phyloP scores from a whole-genome alignment of 352 stramenopile species.

The Globisporangium apiculatum region DNA sequence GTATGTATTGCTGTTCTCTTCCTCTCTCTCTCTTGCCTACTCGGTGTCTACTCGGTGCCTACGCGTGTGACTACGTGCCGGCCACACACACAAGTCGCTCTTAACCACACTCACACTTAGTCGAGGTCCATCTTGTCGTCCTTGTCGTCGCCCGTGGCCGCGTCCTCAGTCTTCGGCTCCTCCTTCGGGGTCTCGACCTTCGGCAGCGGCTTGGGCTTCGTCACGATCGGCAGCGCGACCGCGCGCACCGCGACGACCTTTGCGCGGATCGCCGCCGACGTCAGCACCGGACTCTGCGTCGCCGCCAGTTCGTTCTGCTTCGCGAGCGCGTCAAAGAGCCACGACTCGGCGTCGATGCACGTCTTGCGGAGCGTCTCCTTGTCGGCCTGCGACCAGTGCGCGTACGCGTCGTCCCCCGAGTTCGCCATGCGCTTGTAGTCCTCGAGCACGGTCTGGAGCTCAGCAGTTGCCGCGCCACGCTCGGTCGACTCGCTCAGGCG shows the following conservation, averaged over 20 bases:
- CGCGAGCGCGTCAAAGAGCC: constrained; percentile 95
- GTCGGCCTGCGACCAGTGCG: constrained; percentile 96
- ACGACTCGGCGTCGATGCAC: constrained; percentile 86
- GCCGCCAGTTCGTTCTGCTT: constrained; percentile 88
- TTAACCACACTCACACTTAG: constrained; percentile 23
- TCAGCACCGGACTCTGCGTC: constrained; percentile 90
- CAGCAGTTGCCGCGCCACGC: constrained; percentile 81
- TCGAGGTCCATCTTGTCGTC: constrained; percentile 86
- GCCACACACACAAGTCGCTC: too few relatives aligned
- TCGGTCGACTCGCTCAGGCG: constrained; percentile 89
- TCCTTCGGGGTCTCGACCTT: constrained; percentile 65
- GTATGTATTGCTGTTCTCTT: too few relatives aligned
- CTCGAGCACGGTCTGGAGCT: constrained; percentile 91
- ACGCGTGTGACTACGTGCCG: too few relatives aligned
- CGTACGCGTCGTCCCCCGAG: constrained; percentile 89
- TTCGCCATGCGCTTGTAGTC: constrained; percentile 95
- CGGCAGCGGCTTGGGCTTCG: constrained; percentile 92
- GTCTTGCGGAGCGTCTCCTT: constrained; percentile 89
- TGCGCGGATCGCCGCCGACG: constrained; percentile 78
- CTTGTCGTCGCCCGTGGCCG: constrained; percentile 23
- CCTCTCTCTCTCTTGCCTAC: too few relatives aligned
- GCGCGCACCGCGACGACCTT: constrained; percentile 90
- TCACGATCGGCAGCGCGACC: constrained; percentile 91
- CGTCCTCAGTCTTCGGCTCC: constrained; percentile 18
- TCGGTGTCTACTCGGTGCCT: too few relatives aligned